Evolutionary conservation across 768 basidiomycete species (phyloP).

Genomic region (Tubosaeta sp.): DNA sequence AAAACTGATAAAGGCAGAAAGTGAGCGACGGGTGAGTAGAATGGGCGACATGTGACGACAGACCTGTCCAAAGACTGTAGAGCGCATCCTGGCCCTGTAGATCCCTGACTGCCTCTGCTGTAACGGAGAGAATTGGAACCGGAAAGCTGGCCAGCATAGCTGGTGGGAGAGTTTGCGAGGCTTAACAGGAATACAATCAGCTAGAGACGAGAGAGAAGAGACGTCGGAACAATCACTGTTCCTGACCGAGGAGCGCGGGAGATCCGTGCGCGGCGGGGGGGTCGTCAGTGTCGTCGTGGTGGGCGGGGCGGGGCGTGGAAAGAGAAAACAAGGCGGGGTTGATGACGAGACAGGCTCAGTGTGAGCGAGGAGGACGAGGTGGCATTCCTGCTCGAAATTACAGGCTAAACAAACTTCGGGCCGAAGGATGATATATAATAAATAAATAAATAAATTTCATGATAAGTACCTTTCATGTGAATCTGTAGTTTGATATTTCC

Average conservation of each 20-base stretch:
- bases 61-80: constrained; percentile 65
- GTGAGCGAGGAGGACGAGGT: constrained; percentile 17
- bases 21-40: constrained; percentile 6
- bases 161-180: constrained; percentile 1
- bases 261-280: constrained; percentile 17
- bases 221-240: constrained; percentile 27
- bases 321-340: background rate
- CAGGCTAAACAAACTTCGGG: constrained; percentile 13
- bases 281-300: background rate
- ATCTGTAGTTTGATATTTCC: background rate
- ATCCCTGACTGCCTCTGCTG: constrained; percentile 61
- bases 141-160: constrained; percentile 52
- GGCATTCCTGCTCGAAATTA: constrained; percentile 19
- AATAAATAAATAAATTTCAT: background rate
- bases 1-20: constrained; percentile 51
- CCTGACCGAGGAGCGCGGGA: constrained; percentile 21
- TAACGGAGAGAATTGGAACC: constrained; percentile 62
- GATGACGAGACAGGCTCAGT: background rate
- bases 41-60: constrained; percentile 14
- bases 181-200: constrained; percentile 16
- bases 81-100: constrained; percentile 68
- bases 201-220: constrained; percentile 12
- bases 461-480: background rate
- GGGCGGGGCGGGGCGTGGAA: background rate
- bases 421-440: constrained; percentile 11